These are phyloP conservation scores for Saccharomyces kudriavzevii DNA, from an alignment of 805 yeast species.

Conservation along the genomic window DNA sequence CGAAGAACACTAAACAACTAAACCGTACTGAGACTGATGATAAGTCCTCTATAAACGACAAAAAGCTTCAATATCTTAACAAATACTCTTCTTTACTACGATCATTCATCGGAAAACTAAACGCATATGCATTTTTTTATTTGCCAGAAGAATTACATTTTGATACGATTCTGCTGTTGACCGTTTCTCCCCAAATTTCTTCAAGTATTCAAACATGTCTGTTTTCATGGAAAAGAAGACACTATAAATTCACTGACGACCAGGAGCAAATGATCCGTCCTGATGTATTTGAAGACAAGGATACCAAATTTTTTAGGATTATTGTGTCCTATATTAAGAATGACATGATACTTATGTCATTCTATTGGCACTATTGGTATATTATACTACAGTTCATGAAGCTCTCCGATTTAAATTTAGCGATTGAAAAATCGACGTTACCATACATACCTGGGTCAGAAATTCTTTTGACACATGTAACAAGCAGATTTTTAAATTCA, in stretches of 20 bases:
- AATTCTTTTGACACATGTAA: slow-evolving; percentile 14
- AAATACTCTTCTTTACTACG: slow-evolving; percentile 20
- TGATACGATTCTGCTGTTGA: slow-evolving; percentile 16
- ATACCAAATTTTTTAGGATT: slow-evolving; percentile 18
- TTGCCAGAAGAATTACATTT: slow-evolving; percentile 23
- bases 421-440: slow-evolving; percentile 4
- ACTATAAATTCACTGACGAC: slow-evolving; percentile 5
- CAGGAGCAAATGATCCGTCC: slow-evolving; percentile 2
- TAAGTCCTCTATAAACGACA: neutral
- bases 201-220: slow-evolving; percentile 2
- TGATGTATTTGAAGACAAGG: slow-evolving; percentile 10
- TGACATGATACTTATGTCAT: slow-evolving; percentile 21
- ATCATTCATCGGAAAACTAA: slow-evolving; percentile 26
- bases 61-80: slow-evolving; percentile 8
- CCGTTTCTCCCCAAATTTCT: slow-evolving; percentile 8
- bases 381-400: slow-evolving; percentile 12
- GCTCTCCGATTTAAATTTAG: neutral
- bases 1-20: slow-evolving; percentile 11
- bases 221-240: slow-evolving; percentile 22
- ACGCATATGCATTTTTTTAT: slow-evolving; percentile 26
- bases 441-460: slow-evolving; percentile 13
- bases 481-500: slow-evolving; percentile 10
- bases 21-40: neutral
- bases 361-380: slow-evolving; percentile 30
- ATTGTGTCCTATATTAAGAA: slow-evolving; percentile 27